Conservation (phyloP, 345 rosid species). For the Theobroma cacao region DNA sequence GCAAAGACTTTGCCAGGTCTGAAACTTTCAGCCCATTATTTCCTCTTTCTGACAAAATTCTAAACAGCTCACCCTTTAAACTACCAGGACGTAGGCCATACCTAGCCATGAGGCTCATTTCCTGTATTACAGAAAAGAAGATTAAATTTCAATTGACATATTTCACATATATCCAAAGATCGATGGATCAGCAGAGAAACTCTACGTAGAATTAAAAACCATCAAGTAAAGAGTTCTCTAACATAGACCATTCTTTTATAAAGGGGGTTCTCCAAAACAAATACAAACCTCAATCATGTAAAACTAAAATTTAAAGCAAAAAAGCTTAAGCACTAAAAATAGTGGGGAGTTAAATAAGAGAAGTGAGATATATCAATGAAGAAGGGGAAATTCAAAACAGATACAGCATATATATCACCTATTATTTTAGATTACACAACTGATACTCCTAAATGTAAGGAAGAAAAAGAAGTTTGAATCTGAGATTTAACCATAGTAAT, state of each 20-base stretch:
- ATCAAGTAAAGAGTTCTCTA: not conserved
- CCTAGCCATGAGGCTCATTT: constrained; percentile 69
- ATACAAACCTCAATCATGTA: not conserved
- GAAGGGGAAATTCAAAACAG: not conserved
- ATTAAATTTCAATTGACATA: constrained; percentile 10
- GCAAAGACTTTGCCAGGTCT: constrained; percentile 58
- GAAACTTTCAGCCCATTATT: constrained; percentile 67
- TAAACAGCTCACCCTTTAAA: constrained; percentile 82
- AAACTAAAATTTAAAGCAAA: not conserved
- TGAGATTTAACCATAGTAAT: not conserved
- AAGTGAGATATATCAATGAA: not conserved
- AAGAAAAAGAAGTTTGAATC: not conserved
- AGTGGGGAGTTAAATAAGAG: not conserved
- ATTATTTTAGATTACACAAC: not conserved
- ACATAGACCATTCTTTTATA: not conserved
- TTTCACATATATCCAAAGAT: not conserved
- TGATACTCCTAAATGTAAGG: not conserved
- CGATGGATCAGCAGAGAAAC: not conserved
- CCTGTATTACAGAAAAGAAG: constrained; percentile 39
- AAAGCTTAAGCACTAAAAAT: not conserved
- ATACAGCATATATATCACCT: not conserved
- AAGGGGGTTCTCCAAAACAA: not conserved
- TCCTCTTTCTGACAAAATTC: constrained; percentile 60
- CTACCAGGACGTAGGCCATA: constrained; percentile 70
- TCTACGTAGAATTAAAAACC: not conserved